A percentile compares a stretch with the other conserved stretches of the same genome.
phyloP scores from a whole-genome alignment of 208 protist genomes.

The Trypanosomatidae sp. region DNA sequence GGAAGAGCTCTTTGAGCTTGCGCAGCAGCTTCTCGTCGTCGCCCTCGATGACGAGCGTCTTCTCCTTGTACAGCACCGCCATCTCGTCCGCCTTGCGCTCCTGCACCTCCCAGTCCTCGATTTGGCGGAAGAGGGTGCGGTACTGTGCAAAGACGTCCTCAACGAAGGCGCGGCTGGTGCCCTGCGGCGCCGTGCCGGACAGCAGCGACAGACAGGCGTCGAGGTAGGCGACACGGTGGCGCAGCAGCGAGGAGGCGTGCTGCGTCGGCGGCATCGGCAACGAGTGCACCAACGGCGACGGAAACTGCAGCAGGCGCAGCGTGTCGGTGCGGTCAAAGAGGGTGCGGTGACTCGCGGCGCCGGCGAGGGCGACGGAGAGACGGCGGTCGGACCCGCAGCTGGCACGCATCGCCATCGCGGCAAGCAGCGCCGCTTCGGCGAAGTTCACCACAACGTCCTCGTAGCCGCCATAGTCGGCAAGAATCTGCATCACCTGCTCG shows the following conservation, averaged over 20 bases:
- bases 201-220: constrained; percentile 75
- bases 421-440: constrained; percentile 72
- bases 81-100: constrained; percentile 74
- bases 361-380: not conserved
- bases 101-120: constrained; percentile 81
- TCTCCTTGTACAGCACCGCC: constrained; percentile 92
- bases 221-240: constrained; percentile 69
- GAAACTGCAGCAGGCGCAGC: constrained; percentile 71
- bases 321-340: constrained; percentile 49
- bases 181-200: constrained; percentile 43
- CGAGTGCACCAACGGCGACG: constrained; percentile 25
- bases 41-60: constrained; percentile 85
- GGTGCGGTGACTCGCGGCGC: no score
- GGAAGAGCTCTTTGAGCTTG: constrained; percentile 91
- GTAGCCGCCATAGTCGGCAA: constrained; percentile 81
- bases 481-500: constrained; percentile 64
- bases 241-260: constrained; percentile 32
- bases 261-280: constrained; percentile 33
- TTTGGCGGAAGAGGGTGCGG: constrained; percentile 56
- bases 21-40: constrained; percentile 92
- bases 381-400: constrained; percentile 32
- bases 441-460: constrained; percentile 86
- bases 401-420: constrained; percentile 58
- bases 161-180: constrained; percentile 50
- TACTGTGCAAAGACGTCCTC: constrained; percentile 66